phyloP scores from a whole-genome alignment of 805 yeast genomes.

The Wickerhamiella dianesei region DNA sequence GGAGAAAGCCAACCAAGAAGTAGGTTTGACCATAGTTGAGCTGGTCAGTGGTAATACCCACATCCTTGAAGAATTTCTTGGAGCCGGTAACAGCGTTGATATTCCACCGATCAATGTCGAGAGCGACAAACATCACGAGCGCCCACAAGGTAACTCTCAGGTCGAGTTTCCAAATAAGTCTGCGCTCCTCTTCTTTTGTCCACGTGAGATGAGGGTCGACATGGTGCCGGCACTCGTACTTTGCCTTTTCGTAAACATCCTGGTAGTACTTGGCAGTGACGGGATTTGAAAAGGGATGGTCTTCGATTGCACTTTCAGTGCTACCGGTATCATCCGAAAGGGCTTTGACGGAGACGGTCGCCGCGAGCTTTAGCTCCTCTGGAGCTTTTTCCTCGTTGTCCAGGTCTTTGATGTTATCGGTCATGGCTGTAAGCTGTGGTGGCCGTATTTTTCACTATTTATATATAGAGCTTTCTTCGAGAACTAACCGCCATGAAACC shows the following conservation, averaged over 20 bases:
- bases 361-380: background rate
- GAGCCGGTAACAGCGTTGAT: slow-evolving; percentile 32
- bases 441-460: too few species aligned
- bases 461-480: too few species aligned
- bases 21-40: slow-evolving; percentile 42
- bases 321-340: background rate
- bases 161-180: slow-evolving; percentile 37
- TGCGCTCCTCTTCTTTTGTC: slow-evolving; percentile 20
- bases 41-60: slow-evolving; percentile 18
- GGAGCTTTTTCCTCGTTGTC: background rate
- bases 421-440: too few species aligned
- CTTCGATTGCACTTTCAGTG: background rate
- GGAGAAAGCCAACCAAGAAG: slow-evolving; percentile 37
- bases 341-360: background rate
- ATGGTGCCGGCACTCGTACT: slow-evolving; percentile 38
- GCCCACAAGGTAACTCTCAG: slow-evolving; percentile 41
- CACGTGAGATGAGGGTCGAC: slow-evolving; percentile 24
- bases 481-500: too few species aligned
- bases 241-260: slow-evolving; percentile 5
- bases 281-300: slow-evolving; percentile 1
- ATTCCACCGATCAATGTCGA: slow-evolving; percentile 44
- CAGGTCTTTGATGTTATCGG: background rate
- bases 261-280: background rate
- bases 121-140: slow-evolving; percentile 40
- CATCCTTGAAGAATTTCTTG: slow-evolving; percentile 5